These are phyloP conservation scores for Epichloe sylvatica DNA, from an alignment of 2,329 filamentous ascomycete genomes.

Conservation along the genomic window DNA sequence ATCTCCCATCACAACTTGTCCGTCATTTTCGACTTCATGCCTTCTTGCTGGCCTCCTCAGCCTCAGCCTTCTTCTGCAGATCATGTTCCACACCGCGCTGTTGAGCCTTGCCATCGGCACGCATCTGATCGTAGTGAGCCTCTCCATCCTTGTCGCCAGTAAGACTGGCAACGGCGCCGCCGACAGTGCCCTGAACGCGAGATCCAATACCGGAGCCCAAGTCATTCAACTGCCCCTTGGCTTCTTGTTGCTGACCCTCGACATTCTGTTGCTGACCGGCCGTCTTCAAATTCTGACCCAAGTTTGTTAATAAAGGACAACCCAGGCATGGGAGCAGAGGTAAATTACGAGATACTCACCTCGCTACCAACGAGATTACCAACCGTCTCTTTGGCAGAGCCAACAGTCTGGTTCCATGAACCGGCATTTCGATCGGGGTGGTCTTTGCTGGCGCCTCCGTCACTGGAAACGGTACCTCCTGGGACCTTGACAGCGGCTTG, in stretches of 20 bases:
- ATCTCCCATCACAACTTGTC: not conserved
- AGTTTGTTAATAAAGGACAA: slow-evolving; percentile 4
- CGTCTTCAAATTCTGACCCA: slow-evolving; percentile 48
- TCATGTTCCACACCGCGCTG: slow-evolving; percentile 75
- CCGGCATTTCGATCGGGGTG: slow-evolving; percentile 58
- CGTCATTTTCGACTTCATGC: not conserved
- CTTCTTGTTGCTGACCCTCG: slow-evolving; percentile 68
- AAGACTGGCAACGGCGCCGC: slow-evolving; percentile 55
- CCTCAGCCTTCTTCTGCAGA: slow-evolving; percentile 56
- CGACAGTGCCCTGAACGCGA: slow-evolving; percentile 57
- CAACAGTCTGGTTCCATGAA: slow-evolving; percentile 79
- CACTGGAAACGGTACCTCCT: slow-evolving; percentile 52
- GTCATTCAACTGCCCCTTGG: slow-evolving; percentile 67
- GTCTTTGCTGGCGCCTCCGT: slow-evolving; percentile 58
- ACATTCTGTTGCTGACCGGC: slow-evolving; percentile 65
- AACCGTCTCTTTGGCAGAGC: slow-evolving; percentile 67
- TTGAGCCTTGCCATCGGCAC: slow-evolving; percentile 70
- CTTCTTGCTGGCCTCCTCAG: slow-evolving; percentile 11
- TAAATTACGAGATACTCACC: slow-evolving; percentile 22
- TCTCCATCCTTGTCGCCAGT: slow-evolving; percentile 56
- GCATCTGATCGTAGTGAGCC: slow-evolving; percentile 50
- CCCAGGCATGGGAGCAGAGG: not conserved
- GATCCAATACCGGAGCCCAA: slow-evolving; percentile 49
- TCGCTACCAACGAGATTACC: slow-evolving; percentile 66
- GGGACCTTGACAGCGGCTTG: slow-evolving; percentile 64